These are phyloP conservation scores for Trametes gibbosa DNA, from an alignment of 768 basidiomycete species.

Conservation along the genomic window DNA sequence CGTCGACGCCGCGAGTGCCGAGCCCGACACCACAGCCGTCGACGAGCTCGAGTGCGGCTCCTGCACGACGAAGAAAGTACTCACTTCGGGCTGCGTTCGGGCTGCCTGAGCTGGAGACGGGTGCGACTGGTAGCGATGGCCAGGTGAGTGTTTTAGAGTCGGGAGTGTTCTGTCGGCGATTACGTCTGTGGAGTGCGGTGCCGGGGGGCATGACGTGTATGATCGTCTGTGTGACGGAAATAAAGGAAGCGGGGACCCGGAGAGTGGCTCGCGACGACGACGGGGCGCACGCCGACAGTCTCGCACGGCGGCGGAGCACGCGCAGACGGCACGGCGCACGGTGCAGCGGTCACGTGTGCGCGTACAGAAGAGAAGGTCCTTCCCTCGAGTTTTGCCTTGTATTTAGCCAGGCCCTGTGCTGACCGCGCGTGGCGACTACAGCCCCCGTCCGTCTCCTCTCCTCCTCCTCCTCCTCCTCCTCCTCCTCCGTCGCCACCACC, in stretches of 20 bases:
- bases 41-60: not conserved
- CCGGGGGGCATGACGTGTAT: no score
- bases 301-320: not conserved
- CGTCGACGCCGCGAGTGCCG: not conserved
- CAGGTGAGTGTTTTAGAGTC: conserved; percentile 5
- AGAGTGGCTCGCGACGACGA: not conserved
- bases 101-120: conserved; percentile 3
- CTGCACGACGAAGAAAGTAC: conserved; percentile 23
- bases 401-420: conserved; percentile 12
- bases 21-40: not conserved
- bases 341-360: conserved; percentile 19
- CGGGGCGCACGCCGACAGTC: not conserved
- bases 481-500: not conserved
- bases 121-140: not conserved
- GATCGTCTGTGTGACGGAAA: conserved; percentile 1
- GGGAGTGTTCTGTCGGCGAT: not conserved
- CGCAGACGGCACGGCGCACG: not conserved
- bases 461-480: not conserved
- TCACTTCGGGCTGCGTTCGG: conserved; percentile 28
- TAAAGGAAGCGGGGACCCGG: not conserved
- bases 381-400: no score
- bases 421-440: conserved; percentile 13
- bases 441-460: conserved; percentile 2
- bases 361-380: conserved; percentile 15
- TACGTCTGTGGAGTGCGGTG: conserved; percentile 7